Evolutionary conservation across 2,329 filamentous ascomycete genomes (phyloP), one percentile per base, ranked within the genome.

Genomic region (Dactylellina parvicollis): DNA sequence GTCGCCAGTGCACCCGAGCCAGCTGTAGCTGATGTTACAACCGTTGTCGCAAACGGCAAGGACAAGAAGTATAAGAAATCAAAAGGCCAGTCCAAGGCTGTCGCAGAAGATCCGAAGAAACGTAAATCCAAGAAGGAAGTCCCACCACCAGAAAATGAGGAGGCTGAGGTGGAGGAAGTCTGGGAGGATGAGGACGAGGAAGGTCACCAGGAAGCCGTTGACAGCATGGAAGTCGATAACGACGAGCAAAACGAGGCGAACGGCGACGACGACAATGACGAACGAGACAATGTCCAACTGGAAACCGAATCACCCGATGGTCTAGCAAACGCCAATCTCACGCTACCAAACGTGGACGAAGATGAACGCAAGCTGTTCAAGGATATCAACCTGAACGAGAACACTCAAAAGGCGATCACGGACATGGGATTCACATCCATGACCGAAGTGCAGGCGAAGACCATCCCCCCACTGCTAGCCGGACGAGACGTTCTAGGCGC

Each of bases 361-460:
- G 50, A 30, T 10, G 86, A 89, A 65, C 88, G 89, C 20, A 84
- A 89, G 78, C 87, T 88, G 56, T 96, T 97, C 79, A 83, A 87
- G 32, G 90, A 98, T 76, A 84, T 99, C 75, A 91, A 91, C 61
- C 86, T 99, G 9, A 95, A 92, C 1, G 90, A 93, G 22, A 92
- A 91, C 82, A 97, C 92, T 0, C 90, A 93, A 85, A 88, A 90
- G 82, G 93, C 92, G 7, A 92, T 97, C 77, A 83, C 89, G 67
- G 91, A 90, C 75, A 98, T 99, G 94, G 91, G 91, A 12, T 97
- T 98, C 80, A 89, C 90, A 79, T 93, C 86, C 50, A 97, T 99
- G 93, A 98, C 95, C 0, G 91, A 95, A 80, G 97, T 98, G 77
- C 95, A 98, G 81, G 87, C 88, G 77, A 86, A 90, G 79, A 90